Base-by-base conservation (phyloP, 2,329 filamentous ascomycete species). In the Aspergillus fumigatiaffinis region DNA sequence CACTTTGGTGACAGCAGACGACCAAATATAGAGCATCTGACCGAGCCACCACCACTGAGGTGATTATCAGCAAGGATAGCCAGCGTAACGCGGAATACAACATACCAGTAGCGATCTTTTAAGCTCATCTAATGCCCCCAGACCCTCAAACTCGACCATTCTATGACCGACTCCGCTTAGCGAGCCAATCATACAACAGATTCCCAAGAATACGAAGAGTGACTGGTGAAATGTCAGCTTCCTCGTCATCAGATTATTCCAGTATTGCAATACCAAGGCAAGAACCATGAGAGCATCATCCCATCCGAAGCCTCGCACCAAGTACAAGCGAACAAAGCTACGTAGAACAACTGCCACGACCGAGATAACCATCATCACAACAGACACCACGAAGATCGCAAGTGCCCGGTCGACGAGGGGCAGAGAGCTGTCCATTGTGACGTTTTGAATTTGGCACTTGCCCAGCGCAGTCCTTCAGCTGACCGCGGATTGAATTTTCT, bases 1-100 rank as follows among this genome's bases (percentile, higher is more conserved):
- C 38, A 83, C 67, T 56, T 82, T 82, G 38, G 80, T 71, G 7
- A 78, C 64, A 21, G 28, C 76, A 79, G 12, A 77, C 71, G 25
- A 79, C 60, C 2, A 60, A 3, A 79, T 73, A 62, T 84, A 84
- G 56, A 81, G 75, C 12, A 81, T 65, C 59, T 83, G 80, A 61
- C 78, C 80, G 3, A 83, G 68, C 69, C 78, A 84, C 80, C 80
- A 84, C 53, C 59, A 67, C 68, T 64, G 48, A 14, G 9, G 12
- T 14, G 21, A 47, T 26, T 23, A 47, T 47, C 44, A 47, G 44
- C 21, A 20, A 8, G 8, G 3, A 12, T 28, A 2, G 4, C 1
- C 20, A 6, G 38, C 48, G 26, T 21, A 17, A 1, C 29, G 21
- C 12, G 8, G 2, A 46, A 42, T 3, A 20, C 20, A 2, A 7